Conservation (phyloP, 2,329 filamentous ascomycete species). For the Aspergillus fijiensis region DNA sequence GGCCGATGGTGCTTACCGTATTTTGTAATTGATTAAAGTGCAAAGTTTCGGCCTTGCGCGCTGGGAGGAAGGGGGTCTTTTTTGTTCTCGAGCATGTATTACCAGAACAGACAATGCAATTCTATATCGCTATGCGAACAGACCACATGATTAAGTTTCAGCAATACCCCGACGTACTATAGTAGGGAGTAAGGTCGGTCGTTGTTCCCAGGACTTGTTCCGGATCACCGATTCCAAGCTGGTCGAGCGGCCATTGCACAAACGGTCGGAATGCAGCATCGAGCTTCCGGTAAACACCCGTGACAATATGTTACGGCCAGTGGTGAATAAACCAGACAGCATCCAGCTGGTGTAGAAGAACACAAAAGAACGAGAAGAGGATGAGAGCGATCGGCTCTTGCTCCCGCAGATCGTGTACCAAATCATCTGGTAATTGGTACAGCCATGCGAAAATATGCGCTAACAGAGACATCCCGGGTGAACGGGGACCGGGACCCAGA, state of each 20-base stretch:
- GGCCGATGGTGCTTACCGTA: too few species aligned
- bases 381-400: conserved; percentile 3
- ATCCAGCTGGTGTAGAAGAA: conserved; percentile 12
- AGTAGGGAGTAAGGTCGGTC: too few species aligned
- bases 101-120: too few species aligned
- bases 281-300: conserved; percentile 1
- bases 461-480: not conserved
- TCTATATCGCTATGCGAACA: too few species aligned
- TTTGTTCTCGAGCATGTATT: too few species aligned
- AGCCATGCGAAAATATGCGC: conserved; percentile 16
- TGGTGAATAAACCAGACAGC: conserved; percentile 14
- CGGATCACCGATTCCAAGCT: not conserved
- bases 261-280: not conserved
- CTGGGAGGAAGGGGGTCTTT: too few species aligned
- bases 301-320: conserved; percentile 17
- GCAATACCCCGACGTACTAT: too few species aligned
- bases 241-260: conserved; percentile 5
- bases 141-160: too few species aligned
- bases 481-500: not conserved
- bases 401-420: conserved; percentile 9
- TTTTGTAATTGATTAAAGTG: too few species aligned
- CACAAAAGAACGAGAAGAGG: conserved; percentile 12
- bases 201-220: too few species aligned
- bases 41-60: too few species aligned
- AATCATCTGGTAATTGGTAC: conserved; percentile 10